A percentile compares a stretch with the other conserved stretches of the same genome.
These are phyloP conservation scores for Solanum chaucha DNA, from an alignment of 257 asterid genomes.

Conservation along the genomic window DNA sequence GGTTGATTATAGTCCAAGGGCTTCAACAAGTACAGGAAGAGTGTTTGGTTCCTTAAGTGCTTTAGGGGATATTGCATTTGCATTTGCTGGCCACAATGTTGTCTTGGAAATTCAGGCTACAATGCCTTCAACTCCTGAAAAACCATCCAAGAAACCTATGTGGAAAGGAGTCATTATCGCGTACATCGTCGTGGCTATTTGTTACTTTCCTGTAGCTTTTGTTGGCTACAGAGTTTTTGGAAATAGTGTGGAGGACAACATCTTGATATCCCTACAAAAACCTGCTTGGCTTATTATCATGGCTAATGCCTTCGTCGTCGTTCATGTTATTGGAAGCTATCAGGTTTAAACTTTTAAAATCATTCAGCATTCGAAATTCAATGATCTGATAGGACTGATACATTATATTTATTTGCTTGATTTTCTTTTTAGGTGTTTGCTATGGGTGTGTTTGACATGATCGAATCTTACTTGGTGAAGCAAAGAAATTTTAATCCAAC, in stretches of 20 bases:
- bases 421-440: constrained; percentile 28
- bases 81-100: constrained; percentile 46
- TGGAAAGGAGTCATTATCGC: constrained; percentile 36
- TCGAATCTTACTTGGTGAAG: constrained; percentile 32
- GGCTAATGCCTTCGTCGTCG: constrained; percentile 34
- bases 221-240: constrained; percentile 36
- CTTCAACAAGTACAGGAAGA: constrained; percentile 11
- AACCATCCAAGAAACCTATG: constrained; percentile 42
- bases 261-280: constrained; percentile 25
- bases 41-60: constrained; percentile 34
- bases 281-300: constrained; percentile 35
- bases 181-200: constrained; percentile 27
- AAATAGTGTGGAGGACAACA: constrained; percentile 24
- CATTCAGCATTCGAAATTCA: neutral
- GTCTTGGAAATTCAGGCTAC: constrained; percentile 52
- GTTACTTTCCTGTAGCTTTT: constrained; percentile 44
- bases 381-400: neutral
- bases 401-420: neutral
- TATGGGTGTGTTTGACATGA: constrained; percentile 43
- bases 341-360: constrained; percentile 17
- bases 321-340: constrained; percentile 53
- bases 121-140: constrained; percentile 31
- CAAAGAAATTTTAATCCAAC: constrained; percentile 13
- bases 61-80: constrained; percentile 42
- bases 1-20: constrained; percentile 23